Evolutionary conservation across 2,329 filamentous ascomycete species (phyloP).

Genomic region (Metarhizium anisopliae): DNA sequence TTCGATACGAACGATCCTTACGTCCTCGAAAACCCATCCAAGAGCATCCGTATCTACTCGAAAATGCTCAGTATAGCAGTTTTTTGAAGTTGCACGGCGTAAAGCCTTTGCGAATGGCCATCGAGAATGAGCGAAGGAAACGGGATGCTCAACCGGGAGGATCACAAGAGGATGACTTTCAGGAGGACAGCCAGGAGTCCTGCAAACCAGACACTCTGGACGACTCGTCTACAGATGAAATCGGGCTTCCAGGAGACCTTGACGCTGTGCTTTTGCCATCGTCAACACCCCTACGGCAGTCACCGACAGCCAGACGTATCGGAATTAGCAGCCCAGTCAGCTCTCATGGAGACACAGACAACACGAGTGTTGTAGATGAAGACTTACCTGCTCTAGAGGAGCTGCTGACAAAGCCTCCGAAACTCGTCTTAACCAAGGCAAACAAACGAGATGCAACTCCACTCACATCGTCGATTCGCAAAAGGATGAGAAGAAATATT

Average conservation of each 20-base stretch:
- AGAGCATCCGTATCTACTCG: conserved; percentile 49
- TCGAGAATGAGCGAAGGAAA: conserved; percentile 17
- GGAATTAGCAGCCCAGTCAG: conserved; percentile 25
- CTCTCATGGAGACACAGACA: conserved; percentile 25
- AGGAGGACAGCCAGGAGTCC: conserved; percentile 40
- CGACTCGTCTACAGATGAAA: conserved; percentile 19
- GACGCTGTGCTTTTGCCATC: conserved; percentile 16
- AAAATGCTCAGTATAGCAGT: conserved; percentile 45
- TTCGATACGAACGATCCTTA: conserved; percentile 38
- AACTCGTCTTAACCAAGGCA: conserved; percentile 6
- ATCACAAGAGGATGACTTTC: conserved; percentile 45
- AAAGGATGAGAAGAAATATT: conserved; percentile 20
- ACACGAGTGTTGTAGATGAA: conserved; percentile 26
- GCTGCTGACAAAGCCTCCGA: conserved; percentile 16
- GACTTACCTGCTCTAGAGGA: conserved; percentile 30
- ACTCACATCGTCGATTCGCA: conserved; percentile 18
- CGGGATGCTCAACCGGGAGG: conserved; percentile 40
- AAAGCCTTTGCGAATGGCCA: conserved; percentile 38
- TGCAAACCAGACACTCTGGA: conserved; percentile 20
- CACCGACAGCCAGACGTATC: conserved; percentile 14
- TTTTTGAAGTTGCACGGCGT: conserved; percentile 46
- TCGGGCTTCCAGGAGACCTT: conserved; percentile 10
- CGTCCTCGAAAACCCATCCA: conserved; percentile 53
- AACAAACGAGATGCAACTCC: conserved; percentile 16
- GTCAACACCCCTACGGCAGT: conserved; percentile 21